Evolutionary conservation across 2,329 filamentous ascomycete species (phyloP).

Genomic region (Stemphylium vesicarium): DNA sequence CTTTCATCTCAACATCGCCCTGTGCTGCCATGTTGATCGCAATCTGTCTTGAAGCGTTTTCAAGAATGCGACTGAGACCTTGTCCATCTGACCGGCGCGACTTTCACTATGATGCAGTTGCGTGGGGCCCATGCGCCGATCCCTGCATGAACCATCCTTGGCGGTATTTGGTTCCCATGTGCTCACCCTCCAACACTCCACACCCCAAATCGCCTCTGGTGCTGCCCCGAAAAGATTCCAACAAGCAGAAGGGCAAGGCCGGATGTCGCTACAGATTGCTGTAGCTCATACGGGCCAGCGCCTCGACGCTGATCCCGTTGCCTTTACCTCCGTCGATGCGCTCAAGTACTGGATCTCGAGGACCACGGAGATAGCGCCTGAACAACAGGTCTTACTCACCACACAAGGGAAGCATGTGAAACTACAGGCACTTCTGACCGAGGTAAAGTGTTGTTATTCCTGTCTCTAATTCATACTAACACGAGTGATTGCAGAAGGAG

Average conservation of each 20-base stretch:
- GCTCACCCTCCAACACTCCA: constrained; percentile 25
- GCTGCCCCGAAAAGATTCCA: constrained; percentile 26
- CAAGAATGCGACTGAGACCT: constrained; percentile 17
- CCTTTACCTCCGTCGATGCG: constrained; percentile 80
- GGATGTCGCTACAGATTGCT: constrained; percentile 88
- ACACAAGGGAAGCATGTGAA: constrained; percentile 84
- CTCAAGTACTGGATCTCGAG: constrained; percentile 81
- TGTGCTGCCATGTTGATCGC: constrained; percentile 29
- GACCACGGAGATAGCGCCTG: constrained; percentile 73
- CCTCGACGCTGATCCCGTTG: constrained; percentile 76
- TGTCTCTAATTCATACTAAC: constrained; percentile 10
- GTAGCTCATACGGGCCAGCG: constrained; percentile 92
- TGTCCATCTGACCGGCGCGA: constrained; percentile 29
- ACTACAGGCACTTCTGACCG: constrained; percentile 76
- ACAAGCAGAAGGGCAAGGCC: constrained; percentile 42
- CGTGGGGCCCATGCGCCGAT: constrained; percentile 34
- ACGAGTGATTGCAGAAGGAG: constrained; percentile 67
- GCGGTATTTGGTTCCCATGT: constrained; percentile 30
- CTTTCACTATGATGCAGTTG: constrained; percentile 25
- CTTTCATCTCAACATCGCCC: constrained; percentile 31
- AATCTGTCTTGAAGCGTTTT: not conserved
- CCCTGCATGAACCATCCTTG: constrained; percentile 37
- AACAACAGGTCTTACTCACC: constrained; percentile 87
- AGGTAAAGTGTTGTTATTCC: constrained; percentile 61
- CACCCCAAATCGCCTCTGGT: constrained; percentile 15